These are phyloP conservation scores for Saccharomyces hybrid DNA, from an alignment of 1,139 yeast species.

Conservation along the genomic window DNA sequence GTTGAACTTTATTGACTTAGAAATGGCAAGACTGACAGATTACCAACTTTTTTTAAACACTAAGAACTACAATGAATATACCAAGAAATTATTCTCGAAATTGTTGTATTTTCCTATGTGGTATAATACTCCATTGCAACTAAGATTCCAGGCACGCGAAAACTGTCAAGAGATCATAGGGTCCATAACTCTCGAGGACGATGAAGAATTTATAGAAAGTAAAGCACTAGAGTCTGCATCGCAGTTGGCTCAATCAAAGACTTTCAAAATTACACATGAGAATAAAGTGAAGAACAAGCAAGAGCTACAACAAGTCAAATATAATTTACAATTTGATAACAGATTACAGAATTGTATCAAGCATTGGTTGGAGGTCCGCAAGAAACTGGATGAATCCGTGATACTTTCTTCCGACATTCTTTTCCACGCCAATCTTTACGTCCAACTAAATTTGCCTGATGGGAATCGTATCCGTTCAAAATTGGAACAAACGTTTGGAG, in stretches of 20 bases:
- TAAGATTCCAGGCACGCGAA: slow-evolving; percentile 42
- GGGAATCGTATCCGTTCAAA: slow-evolving; percentile 16
- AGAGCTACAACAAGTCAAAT: slow-evolving; percentile 44
- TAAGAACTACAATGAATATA: slow-evolving; percentile 55
- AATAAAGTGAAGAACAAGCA: slow-evolving; percentile 16
- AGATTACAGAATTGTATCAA: slow-evolving; percentile 15
- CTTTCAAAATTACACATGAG: slow-evolving; percentile 20
- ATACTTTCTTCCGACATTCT: slow-evolving; percentile 17
- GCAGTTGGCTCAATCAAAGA: slow-evolving; percentile 26
- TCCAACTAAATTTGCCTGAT: slow-evolving; percentile 24
- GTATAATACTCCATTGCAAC: slow-evolving; percentile 63
- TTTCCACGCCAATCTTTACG: slow-evolving; percentile 23
- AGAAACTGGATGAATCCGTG: slow-evolving; percentile 6
- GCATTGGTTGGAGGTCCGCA: slow-evolving; percentile 17
- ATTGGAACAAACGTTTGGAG: slow-evolving; percentile 11
- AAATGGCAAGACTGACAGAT: slow-evolving; percentile 35
- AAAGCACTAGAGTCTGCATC: slow-evolving; percentile 10
- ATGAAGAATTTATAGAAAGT: slow-evolving; percentile 12
- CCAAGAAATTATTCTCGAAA: slow-evolving; percentile 52
- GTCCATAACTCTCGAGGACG: slow-evolving; percentile 9
- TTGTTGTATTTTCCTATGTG: slow-evolving; percentile 80
- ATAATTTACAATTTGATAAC: slow-evolving; percentile 35
- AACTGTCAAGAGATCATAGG: slow-evolving; percentile 35
- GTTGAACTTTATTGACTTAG: slow-evolving; percentile 18
- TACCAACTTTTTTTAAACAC: slow-evolving; percentile 57